Percentiles rank a stretch among this genome's conserved stretches.
Evolutionary conservation across 768 basidiomycete genomes (phyloP).

Genomic region (Amanita pallidorosea): DNA sequence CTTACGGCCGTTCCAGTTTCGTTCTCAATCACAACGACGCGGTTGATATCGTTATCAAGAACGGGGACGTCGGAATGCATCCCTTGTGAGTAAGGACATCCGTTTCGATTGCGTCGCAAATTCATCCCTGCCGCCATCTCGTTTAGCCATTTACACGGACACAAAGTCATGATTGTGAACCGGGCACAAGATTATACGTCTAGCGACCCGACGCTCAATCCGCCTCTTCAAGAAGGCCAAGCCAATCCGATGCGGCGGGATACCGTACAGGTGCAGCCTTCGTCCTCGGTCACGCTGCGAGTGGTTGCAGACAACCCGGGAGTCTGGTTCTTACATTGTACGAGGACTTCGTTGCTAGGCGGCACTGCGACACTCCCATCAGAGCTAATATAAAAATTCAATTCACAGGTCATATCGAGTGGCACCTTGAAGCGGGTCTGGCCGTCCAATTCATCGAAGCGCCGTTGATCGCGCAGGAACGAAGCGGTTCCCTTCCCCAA

Average conservation of each 20-base stretch:
- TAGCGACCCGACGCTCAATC: conserved; percentile 68
- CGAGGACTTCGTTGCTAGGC: too few relatives aligned
- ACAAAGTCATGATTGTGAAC: conserved; percentile 74
- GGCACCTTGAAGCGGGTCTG: conserved; percentile 79
- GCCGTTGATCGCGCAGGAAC: conserved; percentile 56
- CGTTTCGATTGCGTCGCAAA: background rate
- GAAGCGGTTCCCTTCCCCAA: conserved; percentile 39
- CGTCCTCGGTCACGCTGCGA: conserved; percentile 60
- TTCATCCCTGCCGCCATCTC: background rate
- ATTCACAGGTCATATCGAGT: conserved; percentile 80
- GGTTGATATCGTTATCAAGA: conserved; percentile 68
- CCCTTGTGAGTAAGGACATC: conserved; percentile 55
- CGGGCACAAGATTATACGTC: conserved; percentile 63
- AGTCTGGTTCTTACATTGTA: conserved; percentile 78
- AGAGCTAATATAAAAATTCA: too few relatives aligned
- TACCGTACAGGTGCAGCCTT: conserved; percentile 67
- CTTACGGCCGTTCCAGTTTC: conserved; percentile 77
- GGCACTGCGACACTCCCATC: too few relatives aligned
- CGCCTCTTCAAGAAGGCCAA: conserved; percentile 67
- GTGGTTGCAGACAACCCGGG: conserved; percentile 90
- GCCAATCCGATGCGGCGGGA: conserved; percentile 89
- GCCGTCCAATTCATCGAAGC: conserved; percentile 82
- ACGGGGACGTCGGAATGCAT: conserved; percentile 64
- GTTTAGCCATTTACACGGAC: conserved; percentile 81
- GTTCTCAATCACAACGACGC: conserved; percentile 68